Base-by-base conservation (phyloP, 1,284 basidiomycete genomes). In the Leccinum variabile region DNA sequence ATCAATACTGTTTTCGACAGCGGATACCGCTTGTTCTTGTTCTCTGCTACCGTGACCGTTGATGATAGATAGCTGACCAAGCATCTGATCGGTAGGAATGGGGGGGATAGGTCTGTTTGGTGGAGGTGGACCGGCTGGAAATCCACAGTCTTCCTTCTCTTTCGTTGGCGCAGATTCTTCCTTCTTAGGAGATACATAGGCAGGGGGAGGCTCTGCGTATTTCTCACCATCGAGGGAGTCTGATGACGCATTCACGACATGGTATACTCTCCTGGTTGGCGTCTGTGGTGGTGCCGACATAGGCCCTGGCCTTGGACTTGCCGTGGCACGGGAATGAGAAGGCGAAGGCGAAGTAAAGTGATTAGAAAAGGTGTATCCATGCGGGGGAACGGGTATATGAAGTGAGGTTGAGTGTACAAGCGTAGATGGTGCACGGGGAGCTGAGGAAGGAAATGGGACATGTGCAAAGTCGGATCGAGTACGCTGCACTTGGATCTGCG, bases 121-220 rank as follows among this genome's bases (percentile, higher is more conserved):
- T 25, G 68, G 69, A 50, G 56, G 58, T 25, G 41, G 63, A 5
- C 39, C 54, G 1, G 18, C 61, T 1, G 18, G 30, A 16, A 37
- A 7, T 16, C 22, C 30, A 35, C 50, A 10, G 4, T 28, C 63
- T 13, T 65, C 65, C 35, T 75, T 73, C 56, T 75, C 73, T 39
- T 57, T 70, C 59, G 9, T 63, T 25, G 59, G 59, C 32, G 32
- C 18, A 58, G 53, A 64, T 13, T 54, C 57, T 9, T 53, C 62
- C 56, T 41, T 61, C 9, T 55, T 52, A 33, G 73, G 67, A 2
- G 73, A 73, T n/a, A 60, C 72, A 61, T 82, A 83, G 11, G 79
- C 77, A 9, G 82, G 81, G 0, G 82, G 82, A 14, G 82, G 81
- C 50, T 72, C 70, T n/a, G 30, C 3, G 46, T 68, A 69, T 50